Percentiles rank a stretch among this genome's conserved stretches.
phyloP scores from a whole-genome alignment of 345 rosid species.

The Eucalyptus cloeziana region DNA sequence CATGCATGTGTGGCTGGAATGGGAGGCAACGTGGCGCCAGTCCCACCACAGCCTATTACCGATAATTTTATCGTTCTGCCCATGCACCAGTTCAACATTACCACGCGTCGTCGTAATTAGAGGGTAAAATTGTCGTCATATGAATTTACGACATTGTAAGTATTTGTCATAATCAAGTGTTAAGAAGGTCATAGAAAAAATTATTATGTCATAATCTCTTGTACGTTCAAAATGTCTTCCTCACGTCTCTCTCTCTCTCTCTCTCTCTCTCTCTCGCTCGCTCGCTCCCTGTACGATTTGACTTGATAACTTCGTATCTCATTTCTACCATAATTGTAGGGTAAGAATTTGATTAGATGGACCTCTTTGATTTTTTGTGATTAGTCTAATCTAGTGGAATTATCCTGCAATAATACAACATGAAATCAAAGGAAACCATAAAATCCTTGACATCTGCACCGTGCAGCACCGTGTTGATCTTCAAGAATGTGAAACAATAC shows the following conservation, averaged over 20 bases:
- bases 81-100: background rate
- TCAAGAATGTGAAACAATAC: background rate
- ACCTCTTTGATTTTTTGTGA: background rate
- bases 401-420: background rate
- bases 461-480: background rate
- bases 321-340: background rate
- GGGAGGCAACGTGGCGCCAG: slow-evolving; percentile 6
- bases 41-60: slow-evolving; percentile 7
- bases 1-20: slow-evolving; percentile 7
- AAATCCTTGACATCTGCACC: background rate
- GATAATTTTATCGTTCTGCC: background rate
- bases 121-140: background rate
- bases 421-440: background rate
- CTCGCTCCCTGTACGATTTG: background rate
- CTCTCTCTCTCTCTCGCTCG: too few species aligned
- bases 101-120: background rate
- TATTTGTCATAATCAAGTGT: background rate
- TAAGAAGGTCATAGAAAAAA: background rate
- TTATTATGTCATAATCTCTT: too few species aligned
- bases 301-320: background rate
- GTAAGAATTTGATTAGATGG: background rate
- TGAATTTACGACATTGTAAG: background rate
- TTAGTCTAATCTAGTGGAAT: background rate
- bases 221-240: background rate
- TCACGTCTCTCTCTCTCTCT: background rate